phyloP scores from a whole-genome alignment of 345 rosid genomes.

The Corchorus olitorius region DNA sequence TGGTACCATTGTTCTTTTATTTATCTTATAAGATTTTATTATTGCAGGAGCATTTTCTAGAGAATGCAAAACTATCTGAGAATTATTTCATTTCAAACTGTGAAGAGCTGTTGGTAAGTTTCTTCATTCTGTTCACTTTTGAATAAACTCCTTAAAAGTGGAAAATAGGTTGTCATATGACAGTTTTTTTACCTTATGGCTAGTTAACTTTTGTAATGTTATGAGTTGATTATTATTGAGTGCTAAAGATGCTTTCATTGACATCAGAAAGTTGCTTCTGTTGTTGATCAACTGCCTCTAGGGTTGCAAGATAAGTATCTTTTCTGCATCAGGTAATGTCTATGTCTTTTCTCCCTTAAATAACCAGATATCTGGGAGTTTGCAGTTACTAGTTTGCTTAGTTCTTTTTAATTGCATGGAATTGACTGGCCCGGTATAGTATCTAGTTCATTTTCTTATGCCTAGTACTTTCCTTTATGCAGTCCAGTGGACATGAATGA shows the following conservation, averaged over 20 bases:
- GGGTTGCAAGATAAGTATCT: constrained; percentile 76
- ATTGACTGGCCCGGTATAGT: background rate
- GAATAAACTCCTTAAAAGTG: background rate
- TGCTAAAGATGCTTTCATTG: constrained; percentile 19
- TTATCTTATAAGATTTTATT: background rate
- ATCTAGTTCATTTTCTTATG: constrained; percentile 19
- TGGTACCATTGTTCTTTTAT: background rate
- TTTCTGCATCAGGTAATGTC: constrained; percentile 72
- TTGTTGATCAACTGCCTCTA: constrained; percentile 79
- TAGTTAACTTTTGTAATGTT: background rate
- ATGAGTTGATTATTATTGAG: background rate
- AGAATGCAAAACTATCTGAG: constrained; percentile 79
- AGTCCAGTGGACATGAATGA: constrained; percentile 83
- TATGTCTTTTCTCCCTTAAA: background rate
- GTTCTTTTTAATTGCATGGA: background rate
- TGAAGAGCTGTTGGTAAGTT: constrained; percentile 71
- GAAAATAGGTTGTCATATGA: background rate
- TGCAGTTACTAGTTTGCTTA: background rate
- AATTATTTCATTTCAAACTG: constrained; percentile 83
- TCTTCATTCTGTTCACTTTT: background rate
- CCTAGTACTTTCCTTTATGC: constrained; percentile 34
- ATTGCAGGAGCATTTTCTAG: constrained; percentile 77
- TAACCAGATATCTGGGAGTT: background rate
- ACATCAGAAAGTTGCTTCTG: constrained; percentile 70
- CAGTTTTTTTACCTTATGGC: background rate